Evolutionary conservation across 2,329 filamentous ascomycete species (phyloP).

Genomic region (Colletotrichum brevisporum): DNA sequence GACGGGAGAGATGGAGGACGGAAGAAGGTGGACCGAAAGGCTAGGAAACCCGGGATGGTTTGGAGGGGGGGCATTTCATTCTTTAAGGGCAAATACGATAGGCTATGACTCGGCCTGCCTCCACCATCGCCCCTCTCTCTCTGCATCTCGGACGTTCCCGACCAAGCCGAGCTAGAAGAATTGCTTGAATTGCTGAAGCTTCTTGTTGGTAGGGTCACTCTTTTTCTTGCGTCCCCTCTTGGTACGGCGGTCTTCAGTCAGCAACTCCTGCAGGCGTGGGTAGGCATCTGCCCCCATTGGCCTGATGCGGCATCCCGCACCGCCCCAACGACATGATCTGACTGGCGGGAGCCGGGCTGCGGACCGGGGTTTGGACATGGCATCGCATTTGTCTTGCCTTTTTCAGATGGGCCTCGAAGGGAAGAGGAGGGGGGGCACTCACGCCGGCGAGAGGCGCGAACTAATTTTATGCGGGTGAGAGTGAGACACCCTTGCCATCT

Average conservation of each 20-base stretch:
- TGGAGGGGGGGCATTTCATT: not conserved
- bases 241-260: not conserved
- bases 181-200: too few relatives aligned
- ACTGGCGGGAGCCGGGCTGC: not conserved
- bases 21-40: constrained; percentile 8
- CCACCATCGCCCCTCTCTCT: not conserved
- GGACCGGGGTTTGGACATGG: not conserved
- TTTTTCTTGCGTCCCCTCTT: not conserved
- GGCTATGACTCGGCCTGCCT: not conserved
- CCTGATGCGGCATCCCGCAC: not conserved
- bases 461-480: not conserved
- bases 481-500: not conserved
- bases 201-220: not conserved
- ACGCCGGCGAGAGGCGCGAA: not conserved
- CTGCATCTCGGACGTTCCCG: not conserved
- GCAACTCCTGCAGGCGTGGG: constrained; percentile 2
- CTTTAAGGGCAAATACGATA: constrained; percentile 17
- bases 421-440: not conserved
- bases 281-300: not conserved
- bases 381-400: not conserved
- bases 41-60: not conserved
- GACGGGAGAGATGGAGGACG: not conserved
- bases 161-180: too few relatives aligned
- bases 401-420: not conserved
- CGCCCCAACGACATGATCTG: not conserved